Evolutionary conservation across 2,329 filamentous ascomycete genomes (phyloP).

Genomic region (Cladosporium oxysporum): DNA sequence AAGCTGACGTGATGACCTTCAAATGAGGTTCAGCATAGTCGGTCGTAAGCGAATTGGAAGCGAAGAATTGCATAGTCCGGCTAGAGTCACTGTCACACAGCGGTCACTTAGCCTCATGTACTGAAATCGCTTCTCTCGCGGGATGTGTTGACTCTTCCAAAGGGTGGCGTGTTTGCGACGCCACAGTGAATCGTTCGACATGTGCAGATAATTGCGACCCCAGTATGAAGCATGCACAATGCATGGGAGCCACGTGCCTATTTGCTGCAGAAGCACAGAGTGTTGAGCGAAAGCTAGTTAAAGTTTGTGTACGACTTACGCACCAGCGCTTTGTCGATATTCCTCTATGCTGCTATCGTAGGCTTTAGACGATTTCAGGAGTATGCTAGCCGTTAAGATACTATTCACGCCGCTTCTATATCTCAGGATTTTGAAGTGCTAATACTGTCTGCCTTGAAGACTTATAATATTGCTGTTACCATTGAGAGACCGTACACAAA

Average conservation of each 20-base stretch:
- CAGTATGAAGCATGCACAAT: not conserved
- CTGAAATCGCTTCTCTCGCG: not conserved
- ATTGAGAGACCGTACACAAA: too few species aligned
- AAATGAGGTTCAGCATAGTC: not conserved
- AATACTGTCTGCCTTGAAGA: too few species aligned
- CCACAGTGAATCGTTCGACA: not conserved
- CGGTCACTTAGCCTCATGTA: not conserved
- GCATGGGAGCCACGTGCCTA: not conserved
- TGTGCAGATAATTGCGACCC: not conserved
- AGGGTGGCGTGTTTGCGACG: not conserved
- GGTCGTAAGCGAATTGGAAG: not conserved
- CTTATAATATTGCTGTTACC: too few species aligned
- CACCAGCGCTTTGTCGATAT: too few species aligned
- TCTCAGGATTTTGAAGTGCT: too few species aligned
- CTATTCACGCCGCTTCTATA: too few species aligned
- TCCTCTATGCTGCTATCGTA: too few species aligned
- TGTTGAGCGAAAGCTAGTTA: not conserved
- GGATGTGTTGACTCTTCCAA: not conserved
- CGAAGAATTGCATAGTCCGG: not conserved
- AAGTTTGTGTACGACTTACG: too few species aligned
- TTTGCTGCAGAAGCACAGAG: not conserved
- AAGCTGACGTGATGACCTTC: slow-evolving; percentile 7
- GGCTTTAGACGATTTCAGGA: too few species aligned
- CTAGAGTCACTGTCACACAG: not conserved
- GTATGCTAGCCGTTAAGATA: too few species aligned